Conservation (phyloP, 495 filamentous ascomycete genomes). For the Talaromyces liani region DNA sequence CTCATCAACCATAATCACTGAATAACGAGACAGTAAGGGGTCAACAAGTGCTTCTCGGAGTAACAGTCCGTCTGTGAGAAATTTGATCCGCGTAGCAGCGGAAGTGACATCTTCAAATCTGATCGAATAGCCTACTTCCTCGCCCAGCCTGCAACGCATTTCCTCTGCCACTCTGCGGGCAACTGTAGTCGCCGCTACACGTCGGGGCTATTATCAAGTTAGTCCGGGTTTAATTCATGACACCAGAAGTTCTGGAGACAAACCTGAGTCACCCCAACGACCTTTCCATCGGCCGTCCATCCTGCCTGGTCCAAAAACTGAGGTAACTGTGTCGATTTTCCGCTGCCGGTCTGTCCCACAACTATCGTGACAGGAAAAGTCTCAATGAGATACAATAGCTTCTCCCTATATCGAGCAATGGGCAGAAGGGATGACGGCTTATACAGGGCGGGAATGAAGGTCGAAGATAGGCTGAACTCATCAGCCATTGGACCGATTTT, state of each 20-base stretch:
- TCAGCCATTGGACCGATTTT: conserved; percentile 24
- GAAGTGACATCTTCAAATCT: conserved; percentile 96
- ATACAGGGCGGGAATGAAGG: conserved; percentile 69
- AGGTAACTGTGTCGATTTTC: conserved; percentile 85
- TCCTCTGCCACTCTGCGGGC: conserved; percentile 89
- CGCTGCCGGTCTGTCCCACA: conserved; percentile 84
- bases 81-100: conserved; percentile 82
- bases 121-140: conserved; percentile 95
- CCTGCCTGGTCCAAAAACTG: conserved; percentile 83
- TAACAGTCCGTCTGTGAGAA: conserved; percentile 90
- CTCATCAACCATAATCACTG: conserved; percentile 97
- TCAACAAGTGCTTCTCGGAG: conserved; percentile 92
- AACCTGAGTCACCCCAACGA: conserved; percentile 88
- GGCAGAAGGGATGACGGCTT: conserved; percentile 71
- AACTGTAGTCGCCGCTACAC: conserved; percentile 90
- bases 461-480: conserved; percentile 49
- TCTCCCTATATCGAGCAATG: conserved; percentile 66
- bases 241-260: not conserved
- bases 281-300: conserved; percentile 77
- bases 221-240: not conserved
- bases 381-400: conserved; percentile 69
- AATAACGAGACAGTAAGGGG: conserved; percentile 86
- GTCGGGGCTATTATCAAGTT: conserved; percentile 55
- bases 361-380: conserved; percentile 75
- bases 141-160: conserved; percentile 81